Evolutionary conservation across 2,329 filamentous ascomycete genomes (phyloP).

Genomic region (Hypoxylon sp.): DNA sequence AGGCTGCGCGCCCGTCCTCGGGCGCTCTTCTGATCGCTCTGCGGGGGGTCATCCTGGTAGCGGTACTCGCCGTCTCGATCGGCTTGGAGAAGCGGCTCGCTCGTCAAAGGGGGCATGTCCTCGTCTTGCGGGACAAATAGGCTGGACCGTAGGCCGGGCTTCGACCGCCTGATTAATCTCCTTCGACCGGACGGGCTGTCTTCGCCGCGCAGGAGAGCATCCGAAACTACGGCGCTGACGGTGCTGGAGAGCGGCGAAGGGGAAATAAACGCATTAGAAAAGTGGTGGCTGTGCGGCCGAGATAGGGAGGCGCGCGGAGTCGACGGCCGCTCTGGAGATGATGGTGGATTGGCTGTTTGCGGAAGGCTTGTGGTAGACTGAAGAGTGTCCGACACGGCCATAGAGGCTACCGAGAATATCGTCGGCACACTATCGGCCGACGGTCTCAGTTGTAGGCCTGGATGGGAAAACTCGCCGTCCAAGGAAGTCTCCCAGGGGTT

Average conservation of each 20-base stretch:
- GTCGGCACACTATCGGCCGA: constrained; percentile 51
- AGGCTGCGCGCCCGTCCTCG: constrained; percentile 55
- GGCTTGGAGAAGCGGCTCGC: constrained; percentile 42
- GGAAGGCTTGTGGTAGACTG: constrained; percentile 41
- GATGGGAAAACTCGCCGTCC: constrained; percentile 48
- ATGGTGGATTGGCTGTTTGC: constrained; percentile 35
- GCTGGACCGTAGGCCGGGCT: constrained; percentile 65
- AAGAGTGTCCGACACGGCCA: constrained; percentile 46
- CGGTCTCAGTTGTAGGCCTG: constrained; percentile 52
- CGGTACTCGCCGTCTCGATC: constrained; percentile 36
- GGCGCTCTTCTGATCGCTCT: constrained; percentile 38
- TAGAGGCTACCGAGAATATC: constrained; percentile 46
- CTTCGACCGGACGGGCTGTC: constrained; percentile 55
- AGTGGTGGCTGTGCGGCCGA: constrained; percentile 55
- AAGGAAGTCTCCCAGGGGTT: constrained; percentile 59
- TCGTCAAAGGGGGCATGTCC: constrained; percentile 39
- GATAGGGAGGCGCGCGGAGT: constrained; percentile 50
- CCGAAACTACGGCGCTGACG: constrained; percentile 68
- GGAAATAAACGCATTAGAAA: constrained; percentile 65
- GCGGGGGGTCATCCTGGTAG: constrained; percentile 38
- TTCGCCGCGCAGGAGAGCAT: constrained; percentile 63
- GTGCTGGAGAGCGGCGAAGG: constrained; percentile 71
- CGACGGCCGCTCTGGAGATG: constrained; percentile 47
- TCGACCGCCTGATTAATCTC: constrained; percentile 60
- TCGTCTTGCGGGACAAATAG: constrained; percentile 64